These are phyloP conservation scores for Withania somnifera DNA, from an alignment of 305 asterid genomes.

Conservation along the genomic window DNA sequence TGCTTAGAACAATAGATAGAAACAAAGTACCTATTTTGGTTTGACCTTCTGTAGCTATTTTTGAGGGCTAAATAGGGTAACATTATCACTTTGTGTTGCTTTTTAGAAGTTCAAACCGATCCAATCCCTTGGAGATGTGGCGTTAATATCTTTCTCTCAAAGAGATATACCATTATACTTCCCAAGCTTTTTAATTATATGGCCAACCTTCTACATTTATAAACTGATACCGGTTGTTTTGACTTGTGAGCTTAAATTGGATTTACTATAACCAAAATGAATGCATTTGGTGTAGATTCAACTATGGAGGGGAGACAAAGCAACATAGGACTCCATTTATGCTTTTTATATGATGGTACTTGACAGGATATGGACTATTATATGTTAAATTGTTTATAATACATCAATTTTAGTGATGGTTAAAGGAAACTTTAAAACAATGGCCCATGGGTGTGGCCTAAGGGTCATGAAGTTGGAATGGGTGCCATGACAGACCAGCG, in stretches of 20 bases:
- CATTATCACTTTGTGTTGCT: background rate
- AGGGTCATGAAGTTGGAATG: background rate
- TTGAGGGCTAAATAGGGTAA: background rate
- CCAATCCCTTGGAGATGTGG: background rate
- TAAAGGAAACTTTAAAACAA: background rate
- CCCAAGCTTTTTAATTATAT: background rate
- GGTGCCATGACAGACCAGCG: background rate
- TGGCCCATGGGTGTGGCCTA: background rate
- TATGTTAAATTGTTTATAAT: background rate
- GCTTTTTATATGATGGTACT: background rate
- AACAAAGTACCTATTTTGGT: background rate
- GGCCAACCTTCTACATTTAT: background rate
- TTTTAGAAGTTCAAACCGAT: background rate
- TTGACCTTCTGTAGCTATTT: background rate
- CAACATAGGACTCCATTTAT: background rate
- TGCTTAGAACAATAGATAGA: background rate
- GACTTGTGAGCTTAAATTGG: background rate
- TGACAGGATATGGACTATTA: background rate
- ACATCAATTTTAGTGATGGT: background rate
- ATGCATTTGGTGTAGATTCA: too few species aligned
- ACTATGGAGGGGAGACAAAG: background rate
- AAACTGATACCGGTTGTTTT: background rate
- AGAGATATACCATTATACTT: background rate
- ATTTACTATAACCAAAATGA: background rate
- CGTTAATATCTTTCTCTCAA: background rate